Percentiles rank a stretch among this genome's conserved stretches.
These are phyloP conservation scores for Ceratocystis papillata DNA, from an alignment of 2,329 filamentous ascomycete species.

Conservation along the genomic window DNA sequence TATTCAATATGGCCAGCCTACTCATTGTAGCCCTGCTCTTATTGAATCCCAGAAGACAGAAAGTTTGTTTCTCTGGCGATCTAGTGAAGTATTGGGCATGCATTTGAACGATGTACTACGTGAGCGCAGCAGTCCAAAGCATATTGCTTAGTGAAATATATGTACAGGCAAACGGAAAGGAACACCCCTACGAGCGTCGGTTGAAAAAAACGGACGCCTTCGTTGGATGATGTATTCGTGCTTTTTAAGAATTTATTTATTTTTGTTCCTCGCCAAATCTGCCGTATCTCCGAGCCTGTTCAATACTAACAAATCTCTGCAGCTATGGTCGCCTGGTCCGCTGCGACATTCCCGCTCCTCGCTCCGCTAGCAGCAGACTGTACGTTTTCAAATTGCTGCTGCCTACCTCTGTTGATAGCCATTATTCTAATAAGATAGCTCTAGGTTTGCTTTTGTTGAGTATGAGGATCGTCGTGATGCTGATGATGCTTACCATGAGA, in stretches of 20 bases:
- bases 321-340: slow-evolving; percentile 97
- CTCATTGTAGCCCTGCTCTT: slow-evolving; percentile 12
- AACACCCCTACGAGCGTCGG: not conserved
- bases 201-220: not conserved
- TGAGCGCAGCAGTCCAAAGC: slow-evolving; percentile 16
- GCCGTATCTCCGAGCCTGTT: not conserved
- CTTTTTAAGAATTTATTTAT: not conserved
- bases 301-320: slow-evolving; percentile 25
- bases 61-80: slow-evolving; percentile 13
- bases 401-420: not conserved
- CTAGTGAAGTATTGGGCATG: slow-evolving; percentile 22
- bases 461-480: slow-evolving; percentile 97
- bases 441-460: slow-evolving; percentile 94
- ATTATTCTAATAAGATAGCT: slow-evolving; percentile 11
- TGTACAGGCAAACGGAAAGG: slow-evolving; percentile 6
- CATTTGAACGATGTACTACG: slow-evolving; percentile 15
- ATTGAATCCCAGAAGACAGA: not conserved
- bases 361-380: slow-evolving; percentile 89
- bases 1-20: not conserved
- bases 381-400: slow-evolving; percentile 44
- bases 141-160: slow-evolving; percentile 8
- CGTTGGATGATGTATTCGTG: not conserved
- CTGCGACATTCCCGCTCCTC: slow-evolving; percentile 93
- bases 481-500: slow-evolving; percentile 98
- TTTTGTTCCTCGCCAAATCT: not conserved